These are phyloP conservation scores for Hsuehochloa calcarea DNA, from an alignment of 176 grass and related monocot genomes.

Conservation along the genomic window DNA sequence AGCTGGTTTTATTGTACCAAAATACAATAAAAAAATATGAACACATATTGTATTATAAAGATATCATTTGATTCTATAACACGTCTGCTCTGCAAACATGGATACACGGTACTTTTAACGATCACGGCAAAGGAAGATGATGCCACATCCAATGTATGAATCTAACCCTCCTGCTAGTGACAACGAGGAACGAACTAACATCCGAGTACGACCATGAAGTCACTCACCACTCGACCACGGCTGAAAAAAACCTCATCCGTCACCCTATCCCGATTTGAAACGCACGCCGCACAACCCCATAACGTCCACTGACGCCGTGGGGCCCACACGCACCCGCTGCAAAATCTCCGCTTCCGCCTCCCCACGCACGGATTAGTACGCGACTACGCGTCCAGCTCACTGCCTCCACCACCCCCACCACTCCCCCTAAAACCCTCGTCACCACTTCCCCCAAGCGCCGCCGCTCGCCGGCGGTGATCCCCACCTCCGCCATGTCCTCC, in stretches of 20 bases:
- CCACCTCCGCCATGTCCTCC: slow-evolving; percentile 36
- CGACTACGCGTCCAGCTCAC: slow-evolving; percentile 45
- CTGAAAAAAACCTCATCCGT: slow-evolving; percentile 3
- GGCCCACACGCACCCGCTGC: slow-evolving; percentile 31
- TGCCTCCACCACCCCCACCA: slow-evolving; percentile 18
- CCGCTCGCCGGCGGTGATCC: slow-evolving; percentile 34
- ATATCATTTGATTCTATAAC: too few species aligned
- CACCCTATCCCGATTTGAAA: slow-evolving; percentile 42
- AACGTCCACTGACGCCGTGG: slow-evolving; percentile 41
- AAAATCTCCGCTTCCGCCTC: slow-evolving; percentile 30
- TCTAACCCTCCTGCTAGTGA: too few species aligned
- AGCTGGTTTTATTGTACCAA: too few species aligned
- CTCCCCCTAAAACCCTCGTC: slow-evolving; percentile 45
- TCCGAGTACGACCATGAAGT: too few species aligned
- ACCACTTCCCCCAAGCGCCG: neutral
- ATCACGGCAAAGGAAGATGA: too few species aligned
- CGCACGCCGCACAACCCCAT: slow-evolving; percentile 14
- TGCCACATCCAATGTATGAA: too few species aligned
- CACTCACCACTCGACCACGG: neutral
- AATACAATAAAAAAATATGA: too few species aligned
- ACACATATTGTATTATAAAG: too few species aligned
- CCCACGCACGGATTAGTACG: slow-evolving; percentile 42
- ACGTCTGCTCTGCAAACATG: too few species aligned
- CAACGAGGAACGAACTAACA: too few species aligned
- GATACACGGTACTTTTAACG: too few species aligned